Evolutionary conservation across 2,329 filamentous ascomycete species (phyloP), one percentile per base, ranked within the genome.

Genomic region (Scopulariopsis brevicaulis): DNA sequence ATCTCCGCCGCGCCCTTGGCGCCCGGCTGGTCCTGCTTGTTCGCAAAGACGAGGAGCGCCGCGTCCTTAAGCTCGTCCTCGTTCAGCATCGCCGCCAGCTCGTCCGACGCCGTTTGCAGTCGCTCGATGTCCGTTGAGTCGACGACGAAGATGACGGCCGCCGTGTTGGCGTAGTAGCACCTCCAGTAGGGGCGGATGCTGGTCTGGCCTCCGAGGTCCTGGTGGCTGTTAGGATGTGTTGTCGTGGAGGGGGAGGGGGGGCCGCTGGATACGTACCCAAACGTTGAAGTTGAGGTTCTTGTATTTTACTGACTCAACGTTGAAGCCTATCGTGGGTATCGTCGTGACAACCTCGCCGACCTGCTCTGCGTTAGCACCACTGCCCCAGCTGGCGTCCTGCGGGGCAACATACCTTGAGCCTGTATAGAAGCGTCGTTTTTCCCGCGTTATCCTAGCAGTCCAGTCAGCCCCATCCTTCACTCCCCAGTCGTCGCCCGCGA

Each of bases 271-370:
- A 69, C 85, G 59, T 86, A 90, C 87, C 94, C 94, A 99, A 68
- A 99, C 94, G 69, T 97, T 97, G 73, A 99, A 96, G 73, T 96
- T 96, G 62, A 99, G 82, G 71, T 96, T 97, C 73, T 93, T 93
- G 80, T 99, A 99, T 66, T 91, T 94, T 63, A 99, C 94, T 24
- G 91, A 96, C 75, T 99, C 94, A 66, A 99, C 94, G 72, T 99
- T 99, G 80, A 99, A 99, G 61, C 94, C 94, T 72, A 99, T 97
- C 58, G 94, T 99, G 22, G 94, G 94, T 80, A 97, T 97, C 67
- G 94, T 99, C 61, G 94, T 97, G 64, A 99, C 94, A 52, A 99
- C 94, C 73, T 99, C 94, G 70, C 94, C 94, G 69, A 99, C 96
- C 90, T 96, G 70, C 61, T 28, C 24, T 10, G 53, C 25, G 52